These are phyloP conservation scores for barrel medic (Medicago truncatula) DNA, from an alignment of 306 rosid genomes.

Conservation along the genomic window DNA sequence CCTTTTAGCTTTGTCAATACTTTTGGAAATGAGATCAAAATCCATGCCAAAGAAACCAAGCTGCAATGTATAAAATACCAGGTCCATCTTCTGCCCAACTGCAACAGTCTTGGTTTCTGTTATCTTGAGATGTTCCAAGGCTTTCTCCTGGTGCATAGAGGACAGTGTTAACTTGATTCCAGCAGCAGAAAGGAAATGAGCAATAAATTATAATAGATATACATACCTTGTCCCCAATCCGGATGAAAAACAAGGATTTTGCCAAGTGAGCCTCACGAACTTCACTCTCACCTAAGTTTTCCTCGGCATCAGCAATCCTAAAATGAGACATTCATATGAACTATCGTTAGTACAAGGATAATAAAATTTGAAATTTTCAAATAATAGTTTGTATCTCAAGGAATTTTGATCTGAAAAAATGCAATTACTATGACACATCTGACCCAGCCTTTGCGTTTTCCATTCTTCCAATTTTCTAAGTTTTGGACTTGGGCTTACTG, in stretches of 20 bases:
- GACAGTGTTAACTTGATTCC: conserved; percentile 31
- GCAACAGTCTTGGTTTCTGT: conserved; percentile 97
- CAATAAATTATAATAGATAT: conserved; percentile 26
- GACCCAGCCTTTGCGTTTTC: not conserved
- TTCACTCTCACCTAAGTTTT: conserved; percentile 98
- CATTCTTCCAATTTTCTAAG: conserved; percentile 1
- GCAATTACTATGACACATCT: conserved; percentile 29
- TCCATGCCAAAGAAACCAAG: conserved; percentile 97
- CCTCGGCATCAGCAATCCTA: conserved; percentile 98
- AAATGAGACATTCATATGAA: conserved; percentile 42
- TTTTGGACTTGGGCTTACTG: not conserved
- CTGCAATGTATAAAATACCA: conserved; percentile 86
- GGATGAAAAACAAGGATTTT: conserved; percentile 85
- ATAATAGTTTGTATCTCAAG: conserved; percentile 35
- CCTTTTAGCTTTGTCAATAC: conserved; percentile 96
- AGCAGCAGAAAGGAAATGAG: conserved; percentile 8
- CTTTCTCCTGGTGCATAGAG: conserved; percentile 67
- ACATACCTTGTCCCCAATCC: conserved; percentile 88
- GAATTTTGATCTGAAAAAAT: not conserved
- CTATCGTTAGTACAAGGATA: conserved; percentile 16
- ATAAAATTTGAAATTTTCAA: conserved; percentile 6
- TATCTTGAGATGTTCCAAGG: conserved; percentile 90
- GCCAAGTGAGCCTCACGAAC: conserved; percentile 99
- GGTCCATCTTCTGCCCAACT: conserved; percentile 98
- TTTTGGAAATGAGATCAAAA: conserved; percentile 92